Percentiles rank a stretch among this genome's conserved stretches.
phyloP scores from a whole-genome alignment of 2,329 filamentous ascomycete species.

The Ceratocystis huliohia region DNA sequence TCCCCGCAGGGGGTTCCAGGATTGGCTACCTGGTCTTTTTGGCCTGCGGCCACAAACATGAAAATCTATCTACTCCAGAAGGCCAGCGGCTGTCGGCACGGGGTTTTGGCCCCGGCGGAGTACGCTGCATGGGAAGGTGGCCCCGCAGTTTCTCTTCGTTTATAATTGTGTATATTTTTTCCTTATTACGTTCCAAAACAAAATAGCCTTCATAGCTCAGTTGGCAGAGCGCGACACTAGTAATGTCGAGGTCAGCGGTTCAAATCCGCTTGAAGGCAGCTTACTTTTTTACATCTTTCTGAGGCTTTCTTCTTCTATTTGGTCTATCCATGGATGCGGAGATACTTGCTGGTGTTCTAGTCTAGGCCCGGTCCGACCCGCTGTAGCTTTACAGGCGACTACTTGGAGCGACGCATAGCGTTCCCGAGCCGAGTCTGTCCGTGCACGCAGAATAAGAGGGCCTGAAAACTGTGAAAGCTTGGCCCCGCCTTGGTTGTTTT shows the following conservation, averaged over 20 bases:
- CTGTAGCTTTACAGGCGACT: not conserved
- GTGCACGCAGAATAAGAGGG: not conserved
- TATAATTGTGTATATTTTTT: too few relatives aligned
- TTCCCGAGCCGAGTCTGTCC: not conserved
- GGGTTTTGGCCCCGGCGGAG: too few relatives aligned
- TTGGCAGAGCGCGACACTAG: conserved; percentile 21
- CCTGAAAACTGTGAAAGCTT: too few relatives aligned
- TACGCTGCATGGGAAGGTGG: too few relatives aligned
- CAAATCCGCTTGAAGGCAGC: conserved; percentile 21
- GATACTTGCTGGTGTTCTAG: not conserved
- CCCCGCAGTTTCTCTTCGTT: too few relatives aligned
- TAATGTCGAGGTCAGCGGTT: conserved; percentile 22
- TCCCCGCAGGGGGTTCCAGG: too few relatives aligned
- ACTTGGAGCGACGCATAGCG: not conserved
- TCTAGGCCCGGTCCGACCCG: not conserved
- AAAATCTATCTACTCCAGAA: too few relatives aligned
- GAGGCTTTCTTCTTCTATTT: not conserved
- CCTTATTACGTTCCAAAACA: too few relatives aligned
- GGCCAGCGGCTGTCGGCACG: too few relatives aligned
- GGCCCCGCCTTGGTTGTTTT: not conserved
- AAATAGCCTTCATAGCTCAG: conserved; percentile 13
- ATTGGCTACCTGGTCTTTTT: too few relatives aligned
- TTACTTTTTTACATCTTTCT: conserved; percentile 2
- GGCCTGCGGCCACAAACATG: too few relatives aligned
- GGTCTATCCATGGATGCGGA: not conserved